phyloP scores from a whole-genome alignment of 2,329 filamentous ascomycete species.

The Thermomyces lanuginosus region DNA sequence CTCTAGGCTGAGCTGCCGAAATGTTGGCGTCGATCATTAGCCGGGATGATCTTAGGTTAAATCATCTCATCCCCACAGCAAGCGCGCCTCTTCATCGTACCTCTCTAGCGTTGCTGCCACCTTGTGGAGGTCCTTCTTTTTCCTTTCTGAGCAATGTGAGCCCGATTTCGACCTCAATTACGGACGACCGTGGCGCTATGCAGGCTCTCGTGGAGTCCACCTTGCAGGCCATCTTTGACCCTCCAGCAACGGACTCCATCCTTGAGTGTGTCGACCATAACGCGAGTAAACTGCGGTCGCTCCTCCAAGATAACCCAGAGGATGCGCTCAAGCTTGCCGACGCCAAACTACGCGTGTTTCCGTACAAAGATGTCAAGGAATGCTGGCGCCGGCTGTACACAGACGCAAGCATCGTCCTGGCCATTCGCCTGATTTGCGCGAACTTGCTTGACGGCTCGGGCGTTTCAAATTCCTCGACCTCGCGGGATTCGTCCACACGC shows the following conservation, averaged over 20 bases:
- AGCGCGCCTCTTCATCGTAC: too few relatives aligned
- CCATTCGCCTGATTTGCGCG: slow-evolving; percentile 17
- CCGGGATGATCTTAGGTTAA: too few relatives aligned
- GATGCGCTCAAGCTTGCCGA: slow-evolving; percentile 34
- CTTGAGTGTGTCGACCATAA: slow-evolving; percentile 18
- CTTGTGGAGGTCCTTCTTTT: too few relatives aligned
- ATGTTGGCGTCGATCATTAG: too few relatives aligned
- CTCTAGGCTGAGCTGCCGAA: too few relatives aligned
- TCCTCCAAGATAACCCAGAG: slow-evolving; percentile 20
- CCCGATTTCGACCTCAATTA: too few relatives aligned
- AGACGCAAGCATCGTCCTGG: slow-evolving; percentile 38
- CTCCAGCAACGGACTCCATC: slow-evolving; percentile 19
- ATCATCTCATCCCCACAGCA: too few relatives aligned
- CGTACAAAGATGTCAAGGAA: slow-evolving; percentile 38
- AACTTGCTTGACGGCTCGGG: too few relatives aligned
- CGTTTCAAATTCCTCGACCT: too few relatives aligned
- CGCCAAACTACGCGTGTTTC: slow-evolving; percentile 38
- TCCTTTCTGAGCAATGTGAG: too few relatives aligned
- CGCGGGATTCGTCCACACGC: slow-evolving; percentile 10
- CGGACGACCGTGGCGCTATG: too few relatives aligned
- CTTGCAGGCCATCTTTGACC: slow-evolving; percentile 15
- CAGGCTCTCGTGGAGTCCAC: slow-evolving; percentile 10
- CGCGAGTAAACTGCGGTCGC: slow-evolving; percentile 8
- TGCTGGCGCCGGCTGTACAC: slow-evolving; percentile 44
- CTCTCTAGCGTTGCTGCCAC: too few relatives aligned